Evolutionary conservation across 2,329 filamentous ascomycete genomes (phyloP).

Genomic region (Fusarium metavorans): DNA sequence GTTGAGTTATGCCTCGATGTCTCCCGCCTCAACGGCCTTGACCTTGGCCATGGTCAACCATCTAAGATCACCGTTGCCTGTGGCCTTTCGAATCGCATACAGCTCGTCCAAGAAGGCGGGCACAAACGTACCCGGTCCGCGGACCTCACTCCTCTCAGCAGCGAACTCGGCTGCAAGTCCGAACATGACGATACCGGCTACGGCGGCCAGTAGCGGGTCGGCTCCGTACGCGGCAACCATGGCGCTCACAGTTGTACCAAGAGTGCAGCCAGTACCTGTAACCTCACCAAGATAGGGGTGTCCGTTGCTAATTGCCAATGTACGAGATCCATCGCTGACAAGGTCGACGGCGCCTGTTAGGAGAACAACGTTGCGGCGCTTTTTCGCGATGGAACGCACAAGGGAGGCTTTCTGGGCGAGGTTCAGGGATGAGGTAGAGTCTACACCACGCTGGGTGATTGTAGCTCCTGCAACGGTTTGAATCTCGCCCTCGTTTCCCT

Average conservation of each 20-base stretch:
- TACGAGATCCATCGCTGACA: conserved; percentile 78
- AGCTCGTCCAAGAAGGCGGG: conserved; percentile 85
- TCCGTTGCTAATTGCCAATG: conserved; percentile 80
- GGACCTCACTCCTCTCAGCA: conserved; percentile 73
- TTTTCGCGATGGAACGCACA: conserved; percentile 72
- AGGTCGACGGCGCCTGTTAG: conserved; percentile 86
- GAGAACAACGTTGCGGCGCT: conserved; percentile 76
- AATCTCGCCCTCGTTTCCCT: conserved; percentile 94
- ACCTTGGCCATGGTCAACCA: conserved; percentile 68
- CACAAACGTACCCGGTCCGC: conserved; percentile 88
- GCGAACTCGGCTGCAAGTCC: conserved; percentile 79
- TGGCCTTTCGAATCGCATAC: conserved; percentile 62
- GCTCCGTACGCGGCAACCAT: conserved; percentile 73
- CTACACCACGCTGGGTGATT: conserved; percentile 80
- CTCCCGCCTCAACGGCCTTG: conserved; percentile 50
- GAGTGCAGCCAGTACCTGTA: conserved; percentile 85
- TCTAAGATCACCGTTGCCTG: conserved; percentile 57
- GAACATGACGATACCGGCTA: conserved; percentile 81
- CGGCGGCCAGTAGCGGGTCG: conserved; percentile 77
- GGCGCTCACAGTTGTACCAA: conserved; percentile 85
- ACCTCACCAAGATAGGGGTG: conserved; percentile 77
- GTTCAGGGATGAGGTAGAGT: conserved; percentile 74
- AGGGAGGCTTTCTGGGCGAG: conserved; percentile 67
- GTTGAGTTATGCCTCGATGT: conserved; percentile 22
- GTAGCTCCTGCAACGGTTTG: conserved; percentile 73